Base-by-base conservation (phyloP, 2,329 filamentous ascomycete species). In the Colletotrichum godetiae region DNA sequence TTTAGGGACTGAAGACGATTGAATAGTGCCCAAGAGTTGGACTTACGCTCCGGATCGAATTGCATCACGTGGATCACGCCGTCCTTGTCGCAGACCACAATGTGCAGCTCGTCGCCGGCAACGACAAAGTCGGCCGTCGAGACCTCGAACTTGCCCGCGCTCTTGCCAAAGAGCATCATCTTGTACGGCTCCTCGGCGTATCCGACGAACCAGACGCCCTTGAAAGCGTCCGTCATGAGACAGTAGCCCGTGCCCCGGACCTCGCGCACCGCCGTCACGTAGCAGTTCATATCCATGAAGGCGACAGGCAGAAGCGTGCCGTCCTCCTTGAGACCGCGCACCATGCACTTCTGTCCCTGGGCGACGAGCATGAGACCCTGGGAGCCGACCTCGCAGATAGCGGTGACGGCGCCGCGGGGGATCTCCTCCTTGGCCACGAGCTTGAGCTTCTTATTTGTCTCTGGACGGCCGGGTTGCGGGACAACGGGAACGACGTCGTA, bases 151-250 rank as follows among this genome's bases (percentile, higher is more conserved):
- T 90, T 90, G 24, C 93, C 92, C 52, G 92, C 89, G 77, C 93
- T 94, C 83, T 98, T 98, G 55, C 95, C 95, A 76, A 98, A 95
- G 4, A 98, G 88, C 75, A 95, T 93, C 91, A 99, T 95, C 77
- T 94, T 95, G 81, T 98, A 99, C 0, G 97, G 97, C 79, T 98
- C 97, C 84, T 99, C 96, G 10, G 94, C 97, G 80, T 98, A 99
- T 0, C 97, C 97, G 0, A 94, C 94, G 77, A 99, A 97, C 95
- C 97, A 98, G 2, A 98, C 88, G 0, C 97, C 97, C 84, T 98
- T 98, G 80, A 97, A 92, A 0, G 93, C 94, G 84, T 99, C 97
- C 0, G 94, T 94, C 84, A 98, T 92, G 12, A 98, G 87, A 78
- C 94, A 95, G 80, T 99, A 88, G 0, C 96, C 95, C 0, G 95